A percentile compares a stretch with the other conserved stretches of the same genome.
Conservation (phyloP, 164 flowering plant genomes). For the Taxillus chinensis region DNA sequence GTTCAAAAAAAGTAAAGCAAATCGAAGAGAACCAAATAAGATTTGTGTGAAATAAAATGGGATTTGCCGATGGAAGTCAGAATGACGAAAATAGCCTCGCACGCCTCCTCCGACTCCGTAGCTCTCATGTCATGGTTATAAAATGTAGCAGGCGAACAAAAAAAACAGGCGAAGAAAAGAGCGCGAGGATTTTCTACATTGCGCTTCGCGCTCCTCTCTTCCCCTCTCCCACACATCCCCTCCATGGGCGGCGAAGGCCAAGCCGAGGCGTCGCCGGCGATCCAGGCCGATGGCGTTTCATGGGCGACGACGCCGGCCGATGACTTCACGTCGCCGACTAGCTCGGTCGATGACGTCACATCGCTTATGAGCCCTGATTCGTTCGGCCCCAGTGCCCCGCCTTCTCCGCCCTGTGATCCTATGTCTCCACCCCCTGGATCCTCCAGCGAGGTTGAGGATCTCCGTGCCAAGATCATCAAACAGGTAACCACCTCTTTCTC, state of each 20-base stretch:
- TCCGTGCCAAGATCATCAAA: constrained; percentile 23
- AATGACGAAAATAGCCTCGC: too few species aligned
- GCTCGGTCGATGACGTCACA: constrained; percentile 1
- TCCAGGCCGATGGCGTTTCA: background rate
- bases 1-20: too few species aligned
- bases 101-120: too few species aligned
- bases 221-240: constrained; percentile 7
- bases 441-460: constrained; percentile 17
- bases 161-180: constrained; percentile 10
- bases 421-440: constrained; percentile 7
- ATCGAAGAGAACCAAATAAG: too few species aligned
- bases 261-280: constrained; percentile 5
- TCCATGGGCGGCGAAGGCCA: constrained; percentile 16
- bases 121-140: too few species aligned
- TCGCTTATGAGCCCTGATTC: too few species aligned
- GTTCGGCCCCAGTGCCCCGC: too few species aligned
- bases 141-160: background rate
- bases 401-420: constrained; percentile 16
- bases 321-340: constrained; percentile 11
- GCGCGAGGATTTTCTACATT: constrained; percentile 9
- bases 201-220: background rate
- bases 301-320: constrained; percentile 8
- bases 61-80: too few species aligned
- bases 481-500: constrained; percentile 14
- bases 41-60: too few species aligned